These are phyloP conservation scores for Phascolomyces articulosus DNA, from an alignment of 371 early-diverging fungal genomes.

Conservation along the genomic window DNA sequence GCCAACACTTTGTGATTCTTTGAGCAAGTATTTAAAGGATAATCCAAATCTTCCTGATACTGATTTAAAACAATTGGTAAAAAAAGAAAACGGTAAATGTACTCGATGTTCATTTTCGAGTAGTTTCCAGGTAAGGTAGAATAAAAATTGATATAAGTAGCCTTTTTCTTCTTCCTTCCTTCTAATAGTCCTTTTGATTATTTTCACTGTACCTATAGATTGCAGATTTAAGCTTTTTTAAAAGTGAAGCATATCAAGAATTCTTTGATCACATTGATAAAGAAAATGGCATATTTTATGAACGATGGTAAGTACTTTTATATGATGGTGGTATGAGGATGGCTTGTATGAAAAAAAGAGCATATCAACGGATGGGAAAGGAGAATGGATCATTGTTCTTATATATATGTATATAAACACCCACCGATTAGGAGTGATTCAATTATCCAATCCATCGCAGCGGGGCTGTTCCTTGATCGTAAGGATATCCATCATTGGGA, in stretches of 20 bases:
- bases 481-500: constrained; percentile 47
- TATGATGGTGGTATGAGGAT: not conserved
- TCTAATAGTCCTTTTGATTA: not conserved
- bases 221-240: constrained; percentile 34
- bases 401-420: not conserved
- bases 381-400: not conserved
- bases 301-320: constrained; percentile 56
- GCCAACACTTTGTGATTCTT: constrained; percentile 75
- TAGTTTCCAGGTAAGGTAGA: constrained; percentile 42
- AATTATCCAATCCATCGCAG: constrained; percentile 42
- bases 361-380: not conserved
- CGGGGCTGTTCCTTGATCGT: constrained; percentile 37
- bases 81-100: constrained; percentile 37
- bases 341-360: not conserved
- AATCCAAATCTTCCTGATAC: constrained; percentile 28
- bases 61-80: constrained; percentile 5
- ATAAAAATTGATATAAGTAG: not conserved
- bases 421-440: constrained; percentile 43
- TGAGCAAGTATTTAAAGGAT: constrained; percentile 50
- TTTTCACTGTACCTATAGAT: constrained; percentile 20
- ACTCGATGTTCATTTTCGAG: constrained; percentile 84
- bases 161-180: not conserved
- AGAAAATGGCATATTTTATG: constrained; percentile 91
- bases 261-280: constrained; percentile 83
- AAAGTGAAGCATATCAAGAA: constrained; percentile 63